Evolutionary conservation across 1,284 basidiomycete genomes (phyloP).

Genomic region (Apiotrichum domesticum): DNA sequence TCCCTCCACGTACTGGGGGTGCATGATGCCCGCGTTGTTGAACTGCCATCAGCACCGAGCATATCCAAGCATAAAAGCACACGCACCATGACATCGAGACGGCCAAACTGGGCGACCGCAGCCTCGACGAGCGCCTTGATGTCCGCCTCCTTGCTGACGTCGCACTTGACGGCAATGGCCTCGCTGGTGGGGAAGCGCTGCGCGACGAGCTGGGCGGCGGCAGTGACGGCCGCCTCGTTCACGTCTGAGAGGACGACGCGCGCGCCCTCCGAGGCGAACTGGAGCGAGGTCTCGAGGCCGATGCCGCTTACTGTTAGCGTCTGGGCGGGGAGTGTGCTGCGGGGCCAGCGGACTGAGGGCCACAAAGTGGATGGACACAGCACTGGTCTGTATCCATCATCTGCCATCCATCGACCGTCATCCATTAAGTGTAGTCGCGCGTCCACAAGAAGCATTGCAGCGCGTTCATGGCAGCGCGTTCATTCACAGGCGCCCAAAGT

Average conservation of each 20-base stretch:
- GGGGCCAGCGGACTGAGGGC: no score
- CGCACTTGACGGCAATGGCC: constrained; percentile 67
- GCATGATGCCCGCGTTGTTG: constrained; percentile 96
- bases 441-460: no score
- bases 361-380: no score
- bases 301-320: constrained; percentile 55
- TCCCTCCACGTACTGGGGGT: constrained; percentile 50
- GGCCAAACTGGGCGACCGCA: constrained; percentile 75
- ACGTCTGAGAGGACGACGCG: constrained; percentile 84
- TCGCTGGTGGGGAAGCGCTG: constrained; percentile 63
- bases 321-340: constrained; percentile 12
- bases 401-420: no score
- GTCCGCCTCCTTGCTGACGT: constrained; percentile 82
- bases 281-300: constrained; percentile 82
- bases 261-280: constrained; percentile 89
- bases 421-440: no score
- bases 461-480: no score
- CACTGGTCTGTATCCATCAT: no score
- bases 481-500: no score
- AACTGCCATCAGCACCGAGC: constrained; percentile 50
- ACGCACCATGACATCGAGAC: constrained; percentile 84
- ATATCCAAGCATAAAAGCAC: background rate
- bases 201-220: constrained; percentile 60
- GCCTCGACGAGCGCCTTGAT: constrained; percentile 72
- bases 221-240: constrained; percentile 69